A percentile compares a stretch with the other conserved stretches of the same genome.
Conservation (phyloP, 176 grass and related monocot species). For the Oryza australiensis region DNA sequence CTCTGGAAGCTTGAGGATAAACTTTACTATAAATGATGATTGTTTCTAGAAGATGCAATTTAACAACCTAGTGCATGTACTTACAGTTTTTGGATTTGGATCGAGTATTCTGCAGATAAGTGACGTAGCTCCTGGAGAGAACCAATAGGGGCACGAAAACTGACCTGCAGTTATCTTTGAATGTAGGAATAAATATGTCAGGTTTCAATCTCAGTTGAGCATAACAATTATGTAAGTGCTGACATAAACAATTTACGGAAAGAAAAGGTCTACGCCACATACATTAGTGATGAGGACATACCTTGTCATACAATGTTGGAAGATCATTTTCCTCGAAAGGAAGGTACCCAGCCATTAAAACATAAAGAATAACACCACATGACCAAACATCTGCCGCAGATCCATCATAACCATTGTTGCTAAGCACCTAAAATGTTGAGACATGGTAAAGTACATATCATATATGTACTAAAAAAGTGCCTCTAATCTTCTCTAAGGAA, state of each 20-base stretch:
- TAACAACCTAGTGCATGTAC: constrained; percentile 29
- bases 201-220: constrained; percentile 21
- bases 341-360: constrained; percentile 98
- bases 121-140: constrained; percentile 71
- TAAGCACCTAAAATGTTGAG: constrained; percentile 66
- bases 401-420: constrained; percentile 77
- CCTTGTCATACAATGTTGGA: constrained; percentile 78
- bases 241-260: constrained; percentile 25
- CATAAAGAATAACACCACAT: constrained; percentile 92
- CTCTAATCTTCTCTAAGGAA: background rate
- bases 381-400: constrained; percentile 96
- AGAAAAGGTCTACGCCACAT: constrained; percentile 3
- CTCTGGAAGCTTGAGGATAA: constrained; percentile 5
- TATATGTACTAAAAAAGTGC: background rate
- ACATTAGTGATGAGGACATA: constrained; percentile 35
- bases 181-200: constrained; percentile 37
- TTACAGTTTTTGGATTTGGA: constrained; percentile 87
- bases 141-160: constrained; percentile 80
- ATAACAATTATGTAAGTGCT: background rate
- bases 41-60: constrained; percentile 25
- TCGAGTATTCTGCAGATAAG: constrained; percentile 81
- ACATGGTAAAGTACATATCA: constrained; percentile 16
- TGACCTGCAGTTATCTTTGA: constrained; percentile 78
- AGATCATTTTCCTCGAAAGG: constrained; percentile 87
- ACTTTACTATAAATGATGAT: constrained; percentile 20